Base-by-base conservation (phyloP, 805 yeast genomes). In the Metschnikowia shivogae region DNA sequence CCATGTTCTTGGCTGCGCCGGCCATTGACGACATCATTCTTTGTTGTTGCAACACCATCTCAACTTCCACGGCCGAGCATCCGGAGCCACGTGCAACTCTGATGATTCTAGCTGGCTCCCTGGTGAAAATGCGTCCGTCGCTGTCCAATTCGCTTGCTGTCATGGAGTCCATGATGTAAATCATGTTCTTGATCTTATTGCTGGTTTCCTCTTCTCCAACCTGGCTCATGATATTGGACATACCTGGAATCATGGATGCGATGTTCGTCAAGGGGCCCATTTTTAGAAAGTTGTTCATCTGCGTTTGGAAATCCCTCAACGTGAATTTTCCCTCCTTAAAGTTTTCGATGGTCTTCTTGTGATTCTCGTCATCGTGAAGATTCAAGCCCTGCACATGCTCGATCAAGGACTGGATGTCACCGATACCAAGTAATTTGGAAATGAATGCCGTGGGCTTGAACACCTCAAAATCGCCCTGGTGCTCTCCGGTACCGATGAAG, bases 401-500 rank as follows among this genome's bases (percentile, higher is more conserved):
- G 77, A 93, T 82, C 54, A 92, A 77, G 28, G 96, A 89, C 64
- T 88, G 96, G 47, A 92, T 80, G 65, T 92, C 98, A 47, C 98
- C 98, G 58, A 93, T 90, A 4, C 99, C 99, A 46, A 92, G 74
- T 46, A 92, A 72, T 65, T 89, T 89, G n/a, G 96, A 86, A 34
- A 92, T 80, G 64, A 93, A 92, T 46, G 89, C 82, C 52, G 82
- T 78, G 22, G 98, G 97, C 20, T 93, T 84, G 63, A 92, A 92
- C 39, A 86, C 80, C 65, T 93, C 99, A 48, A 92, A 77, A 63
- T 92, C 98, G 45, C 85, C 86, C 31, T 90, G 86, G 61, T 93
- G 99, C 65, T 92, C 99, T 62, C 99, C 99, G 3, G 98, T 92
- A 78, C 99, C 99, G 48, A 92, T 93, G 61, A 92, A 92, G 7